Conservation (phyloP, 495 filamentous ascomycete species). For the Podospora appendiculata region DNA sequence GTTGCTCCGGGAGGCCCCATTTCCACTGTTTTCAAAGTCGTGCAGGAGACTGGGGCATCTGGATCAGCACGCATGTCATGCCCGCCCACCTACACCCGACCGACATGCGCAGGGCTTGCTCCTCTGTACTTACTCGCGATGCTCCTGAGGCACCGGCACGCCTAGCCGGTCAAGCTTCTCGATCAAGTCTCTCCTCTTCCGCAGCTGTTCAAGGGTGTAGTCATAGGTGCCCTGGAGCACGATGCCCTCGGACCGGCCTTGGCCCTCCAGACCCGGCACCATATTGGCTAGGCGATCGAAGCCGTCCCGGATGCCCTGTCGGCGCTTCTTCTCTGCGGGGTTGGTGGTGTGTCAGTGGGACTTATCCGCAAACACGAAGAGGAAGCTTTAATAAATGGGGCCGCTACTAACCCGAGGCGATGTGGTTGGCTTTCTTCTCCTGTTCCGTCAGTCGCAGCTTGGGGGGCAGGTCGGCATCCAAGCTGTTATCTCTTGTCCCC, state of each 20-base stretch:
- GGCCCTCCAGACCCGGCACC: constrained; percentile 75
- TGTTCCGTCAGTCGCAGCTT: constrained; percentile 75
- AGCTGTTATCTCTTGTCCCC: too few relatives aligned
- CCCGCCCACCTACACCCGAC: too few relatives aligned
- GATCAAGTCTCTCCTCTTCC: constrained; percentile 52
- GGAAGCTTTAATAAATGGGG: background rate
- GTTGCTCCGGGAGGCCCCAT: too few relatives aligned
- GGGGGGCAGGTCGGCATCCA: too few relatives aligned
- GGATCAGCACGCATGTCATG: too few relatives aligned
- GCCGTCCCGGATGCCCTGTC: constrained; percentile 76
- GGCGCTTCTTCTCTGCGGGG: constrained; percentile 70
- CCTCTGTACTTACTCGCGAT: too few relatives aligned
- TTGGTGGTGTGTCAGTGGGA: background rate
- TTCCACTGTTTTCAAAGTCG: too few relatives aligned
- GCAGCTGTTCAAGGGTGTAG: constrained; percentile 59
- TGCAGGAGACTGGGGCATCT: too few relatives aligned
- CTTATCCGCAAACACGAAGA: background rate
- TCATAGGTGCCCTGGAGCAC: constrained; percentile 72
- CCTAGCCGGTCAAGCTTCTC: background rate
- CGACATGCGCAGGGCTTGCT: too few relatives aligned
- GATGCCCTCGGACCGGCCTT: constrained; percentile 76
- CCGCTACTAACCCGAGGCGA: constrained; percentile 49
- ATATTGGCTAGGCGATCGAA: constrained; percentile 78
- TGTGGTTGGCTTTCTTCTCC: constrained; percentile 89
- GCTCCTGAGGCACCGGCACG: too few relatives aligned